Evolutionary conservation across 2,329 filamentous ascomycete species (phyloP).

Genomic region (Colletotrichum sp.): DNA sequence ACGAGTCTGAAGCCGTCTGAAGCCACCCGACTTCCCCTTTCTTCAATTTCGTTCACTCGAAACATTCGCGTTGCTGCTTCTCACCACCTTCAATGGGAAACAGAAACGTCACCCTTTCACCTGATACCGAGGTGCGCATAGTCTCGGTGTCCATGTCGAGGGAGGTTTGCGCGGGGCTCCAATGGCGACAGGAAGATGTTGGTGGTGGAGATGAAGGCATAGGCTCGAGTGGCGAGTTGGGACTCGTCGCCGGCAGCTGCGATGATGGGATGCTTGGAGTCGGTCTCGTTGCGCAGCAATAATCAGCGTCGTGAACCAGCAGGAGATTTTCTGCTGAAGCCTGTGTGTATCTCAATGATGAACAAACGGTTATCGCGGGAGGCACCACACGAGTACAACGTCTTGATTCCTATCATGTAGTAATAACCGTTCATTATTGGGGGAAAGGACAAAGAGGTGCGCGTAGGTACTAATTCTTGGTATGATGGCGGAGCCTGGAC

Average conservation of each 20-base stretch:
- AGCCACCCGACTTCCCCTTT: neutral
- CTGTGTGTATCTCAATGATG: neutral
- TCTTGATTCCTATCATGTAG: neutral
- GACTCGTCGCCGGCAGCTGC: neutral
- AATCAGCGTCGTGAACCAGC: neutral
- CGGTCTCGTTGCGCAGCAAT: neutral
- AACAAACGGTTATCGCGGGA: neutral
- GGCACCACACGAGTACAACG: neutral
- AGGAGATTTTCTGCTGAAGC: neutral
- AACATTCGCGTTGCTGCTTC: neutral
- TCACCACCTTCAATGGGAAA: neutral
- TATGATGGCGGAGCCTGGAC: neutral
- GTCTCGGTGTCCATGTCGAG: neutral
- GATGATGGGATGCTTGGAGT: neutral
- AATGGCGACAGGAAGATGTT: neutral
- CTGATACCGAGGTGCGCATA: neutral
- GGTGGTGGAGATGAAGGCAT: neutral
- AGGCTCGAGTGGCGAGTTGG: rapidly evolving
- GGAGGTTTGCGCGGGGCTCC: neutral
- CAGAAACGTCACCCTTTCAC: rapidly evolving
- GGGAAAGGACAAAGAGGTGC: neutral
- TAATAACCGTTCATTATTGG: neutral
- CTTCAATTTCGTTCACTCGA: neutral
- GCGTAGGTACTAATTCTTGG: neutral
- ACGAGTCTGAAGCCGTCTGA: neutral